These are phyloP conservation scores for Calonectria crousiana DNA, from an alignment of 2,329 filamentous ascomycete genomes.

Conservation along the genomic window DNA sequence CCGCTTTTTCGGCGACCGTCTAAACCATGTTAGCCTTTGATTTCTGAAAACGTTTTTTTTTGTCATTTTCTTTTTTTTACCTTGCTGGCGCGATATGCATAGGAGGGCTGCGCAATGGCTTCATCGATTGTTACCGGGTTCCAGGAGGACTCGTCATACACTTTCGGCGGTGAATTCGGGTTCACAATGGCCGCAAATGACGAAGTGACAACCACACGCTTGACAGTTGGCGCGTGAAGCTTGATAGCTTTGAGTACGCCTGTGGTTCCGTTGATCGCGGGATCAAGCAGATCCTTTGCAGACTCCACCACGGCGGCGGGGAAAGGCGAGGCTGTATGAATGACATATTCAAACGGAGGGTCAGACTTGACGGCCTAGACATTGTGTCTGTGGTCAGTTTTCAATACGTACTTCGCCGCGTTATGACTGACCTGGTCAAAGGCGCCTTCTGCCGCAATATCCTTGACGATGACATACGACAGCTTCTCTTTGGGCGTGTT, in stretches of 20 bases:
- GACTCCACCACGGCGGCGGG: not conserved
- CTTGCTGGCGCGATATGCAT: not conserved
- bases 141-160: conserved; percentile 7
- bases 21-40: not conserved
- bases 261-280: not conserved
- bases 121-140: not conserved
- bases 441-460: conserved; percentile 47
- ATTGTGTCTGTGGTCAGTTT: not conserved
- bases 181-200: conserved; percentile 15
- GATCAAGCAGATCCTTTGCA: not conserved
- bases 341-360: conserved; percentile 4
- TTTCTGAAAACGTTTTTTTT: not conserved
- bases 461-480: conserved; percentile 21
- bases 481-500: not conserved
- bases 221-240: not conserved
- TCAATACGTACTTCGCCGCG: not conserved
- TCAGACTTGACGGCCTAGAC: not conserved
- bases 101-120: not conserved
- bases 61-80: not conserved
- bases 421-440: conserved; percentile 34
- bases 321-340: conserved; percentile 17
- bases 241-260: conserved; percentile 5
- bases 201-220: not conserved
- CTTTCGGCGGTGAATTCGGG: not conserved
- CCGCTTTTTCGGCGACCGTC: conserved; percentile 15